phyloP scores from a whole-genome alignment of 495 filamentous ascomycete species.

The Aspergillus funiculosus region DNA sequence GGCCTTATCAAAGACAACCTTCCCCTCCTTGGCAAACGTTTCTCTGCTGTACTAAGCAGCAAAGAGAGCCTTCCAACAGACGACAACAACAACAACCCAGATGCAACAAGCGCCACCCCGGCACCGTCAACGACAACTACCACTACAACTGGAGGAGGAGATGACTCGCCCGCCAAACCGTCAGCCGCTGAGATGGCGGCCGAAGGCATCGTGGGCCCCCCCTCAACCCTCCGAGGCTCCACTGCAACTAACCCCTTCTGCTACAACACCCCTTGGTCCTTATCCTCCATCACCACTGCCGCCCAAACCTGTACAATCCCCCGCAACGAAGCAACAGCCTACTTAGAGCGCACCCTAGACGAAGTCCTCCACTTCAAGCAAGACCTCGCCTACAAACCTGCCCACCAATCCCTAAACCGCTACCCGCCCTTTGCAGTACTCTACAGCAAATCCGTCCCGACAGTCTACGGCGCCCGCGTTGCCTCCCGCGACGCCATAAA shows the following conservation, averaged over 20 bases:
- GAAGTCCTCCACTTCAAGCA: constrained; percentile 67
- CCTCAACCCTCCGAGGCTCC: constrained; percentile 3
- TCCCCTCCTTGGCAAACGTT: constrained; percentile 34
- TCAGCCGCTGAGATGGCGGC: constrained; percentile 3
- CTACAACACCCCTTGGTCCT: constrained; percentile 26
- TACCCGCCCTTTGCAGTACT: constrained; percentile 85
- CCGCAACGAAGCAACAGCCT: constrained; percentile 51
- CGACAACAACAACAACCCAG: constrained; percentile 13
- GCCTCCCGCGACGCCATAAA: constrained; percentile 61
- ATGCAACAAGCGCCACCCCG: constrained; percentile 3
- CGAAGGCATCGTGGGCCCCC: constrained; percentile 39
- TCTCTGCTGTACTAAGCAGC: constrained; percentile 29
- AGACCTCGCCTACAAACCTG: constrained; percentile 56
- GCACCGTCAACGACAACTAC: constrained; percentile 5
- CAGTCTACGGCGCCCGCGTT: constrained; percentile 74
- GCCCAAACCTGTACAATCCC: constrained; percentile 47
- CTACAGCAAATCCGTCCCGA: constrained; percentile 82
- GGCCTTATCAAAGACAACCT: constrained; percentile 46
- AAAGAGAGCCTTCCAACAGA: constrained; percentile 17
- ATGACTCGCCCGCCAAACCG: neutral
- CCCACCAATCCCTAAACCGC: constrained; percentile 54
- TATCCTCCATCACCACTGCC: constrained; percentile 27
- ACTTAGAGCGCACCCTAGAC: constrained; percentile 71
- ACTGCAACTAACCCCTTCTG: no score
- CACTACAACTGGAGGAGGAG: constrained; percentile 16